Percentiles rank a stretch among this genome's conserved stretches.
These are phyloP conservation scores for Aspergillus ellipticus DNA, from an alignment of 495 filamentous ascomycete genomes.

Conservation along the genomic window DNA sequence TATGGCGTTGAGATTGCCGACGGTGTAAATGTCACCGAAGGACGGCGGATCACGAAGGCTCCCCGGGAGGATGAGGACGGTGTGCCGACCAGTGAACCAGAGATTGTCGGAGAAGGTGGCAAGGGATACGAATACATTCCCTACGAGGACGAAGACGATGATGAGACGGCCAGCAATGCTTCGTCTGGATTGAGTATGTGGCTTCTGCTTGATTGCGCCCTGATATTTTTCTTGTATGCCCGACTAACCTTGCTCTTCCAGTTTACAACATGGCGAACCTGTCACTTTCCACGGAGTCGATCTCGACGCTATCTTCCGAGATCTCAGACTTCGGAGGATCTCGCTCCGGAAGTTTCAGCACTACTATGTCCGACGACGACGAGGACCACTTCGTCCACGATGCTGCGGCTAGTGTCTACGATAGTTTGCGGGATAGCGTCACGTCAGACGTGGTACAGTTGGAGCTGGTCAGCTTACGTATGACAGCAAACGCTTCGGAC, in stretches of 20 bases:
- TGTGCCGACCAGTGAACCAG: conserved; percentile 47
- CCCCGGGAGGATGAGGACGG: conserved; percentile 43
- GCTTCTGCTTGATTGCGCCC: conserved; percentile 25
- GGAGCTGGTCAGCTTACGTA: conserved; percentile 83
- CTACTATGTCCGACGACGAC: conserved; percentile 55
- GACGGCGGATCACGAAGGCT: conserved; percentile 53
- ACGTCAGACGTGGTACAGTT: conserved; percentile 83
- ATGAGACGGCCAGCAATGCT: conserved; percentile 41
- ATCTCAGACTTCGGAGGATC: conserved; percentile 38
- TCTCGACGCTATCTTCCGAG: conserved; percentile 65
- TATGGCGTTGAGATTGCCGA: conserved; percentile 70
- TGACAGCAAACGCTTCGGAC: conserved; percentile 85
- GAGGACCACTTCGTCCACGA: conserved; percentile 79
- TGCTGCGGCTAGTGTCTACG: conserved; percentile 76
- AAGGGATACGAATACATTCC: conserved; percentile 48
- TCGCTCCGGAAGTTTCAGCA: conserved; percentile 49
- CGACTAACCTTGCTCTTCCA: conserved; percentile 25
- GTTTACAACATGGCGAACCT: conserved; percentile 68
- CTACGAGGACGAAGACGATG: conserved; percentile 50
- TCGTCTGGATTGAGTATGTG: conserved; percentile 50
- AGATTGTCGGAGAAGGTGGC: conserved; percentile 42
- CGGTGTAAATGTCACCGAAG: conserved; percentile 47
- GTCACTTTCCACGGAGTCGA: conserved; percentile 70
- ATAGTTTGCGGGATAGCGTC: conserved; percentile 68
- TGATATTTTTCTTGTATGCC: conserved; percentile 13